Conservation (phyloP, 2,329 filamentous ascomycete species). For the Epichloe amarillans region DNA sequence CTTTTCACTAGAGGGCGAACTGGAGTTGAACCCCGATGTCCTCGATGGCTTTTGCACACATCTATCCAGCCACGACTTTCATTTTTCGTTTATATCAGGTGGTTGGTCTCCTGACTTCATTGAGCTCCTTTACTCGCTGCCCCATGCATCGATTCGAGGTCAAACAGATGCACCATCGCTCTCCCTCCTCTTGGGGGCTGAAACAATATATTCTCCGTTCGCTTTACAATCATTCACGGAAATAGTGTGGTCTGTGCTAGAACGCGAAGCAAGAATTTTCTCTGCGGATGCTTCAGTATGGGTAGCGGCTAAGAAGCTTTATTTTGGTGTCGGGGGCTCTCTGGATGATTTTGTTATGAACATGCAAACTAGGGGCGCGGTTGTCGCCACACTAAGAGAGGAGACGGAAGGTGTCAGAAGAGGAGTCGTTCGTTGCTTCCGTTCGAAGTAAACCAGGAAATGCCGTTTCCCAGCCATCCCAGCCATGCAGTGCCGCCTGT, state of each 20-base stretch:
- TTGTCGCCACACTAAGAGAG: conserved; percentile 39
- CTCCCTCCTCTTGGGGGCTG: conserved; percentile 55
- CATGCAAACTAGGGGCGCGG: conserved; percentile 33
- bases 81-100: conserved; percentile 57
- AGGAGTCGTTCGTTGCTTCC: conserved; percentile 35
- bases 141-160: background rate
- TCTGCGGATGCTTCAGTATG: conserved; percentile 42
- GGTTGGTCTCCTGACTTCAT: conserved; percentile 59
- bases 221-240: conserved; percentile 56
- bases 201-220: conserved; percentile 73
- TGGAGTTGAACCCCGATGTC: conserved; percentile 49
- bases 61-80: conserved; percentile 37
- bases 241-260: conserved; percentile 47
- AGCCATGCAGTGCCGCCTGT: background rate
- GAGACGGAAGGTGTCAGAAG: conserved; percentile 48
- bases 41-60: conserved; percentile 43
- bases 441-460: background rate
- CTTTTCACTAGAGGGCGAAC: conserved; percentile 41
- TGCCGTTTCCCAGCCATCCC: background rate
- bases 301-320: conserved; percentile 65
- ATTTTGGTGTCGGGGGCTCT: conserved; percentile 75
- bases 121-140: conserved; percentile 34
- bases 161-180: background rate
- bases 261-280: conserved; percentile 23
- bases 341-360: conserved; percentile 57